Conservation (phyloP, 768 basidiomycete genomes). For the Termitomyces sp. region DNA sequence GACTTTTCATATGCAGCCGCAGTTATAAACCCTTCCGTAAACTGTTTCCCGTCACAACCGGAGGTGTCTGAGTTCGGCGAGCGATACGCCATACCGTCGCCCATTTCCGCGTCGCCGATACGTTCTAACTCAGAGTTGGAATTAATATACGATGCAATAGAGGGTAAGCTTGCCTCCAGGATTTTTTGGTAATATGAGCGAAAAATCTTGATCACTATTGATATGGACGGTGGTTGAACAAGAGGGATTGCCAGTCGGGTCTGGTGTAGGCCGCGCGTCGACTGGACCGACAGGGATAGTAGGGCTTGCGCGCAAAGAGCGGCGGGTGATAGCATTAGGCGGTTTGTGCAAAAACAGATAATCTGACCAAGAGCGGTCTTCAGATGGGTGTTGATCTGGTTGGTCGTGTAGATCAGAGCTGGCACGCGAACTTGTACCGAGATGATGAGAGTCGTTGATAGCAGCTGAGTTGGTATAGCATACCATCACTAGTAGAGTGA, state of each 20-base stretch:
- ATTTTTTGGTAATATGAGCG: slow-evolving; percentile 12
- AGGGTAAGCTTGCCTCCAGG: slow-evolving; percentile 5
- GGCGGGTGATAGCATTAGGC: neutral
- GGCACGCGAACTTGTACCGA: neutral
- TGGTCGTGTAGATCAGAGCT: neutral
- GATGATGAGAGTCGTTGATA: slow-evolving; percentile 2
- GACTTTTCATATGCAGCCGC: slow-evolving; percentile 13
- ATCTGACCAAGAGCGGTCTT: neutral
- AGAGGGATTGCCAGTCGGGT: slow-evolving; percentile 17
- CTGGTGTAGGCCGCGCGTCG: slow-evolving; percentile 14
- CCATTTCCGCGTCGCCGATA: slow-evolving; percentile 15
- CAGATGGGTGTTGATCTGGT: neutral
- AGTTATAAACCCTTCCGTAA: slow-evolving; percentile 14
- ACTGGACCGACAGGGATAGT: neutral
- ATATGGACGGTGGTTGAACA: slow-evolving; percentile 15
- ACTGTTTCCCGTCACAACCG: slow-evolving; percentile 3
- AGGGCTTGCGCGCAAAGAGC: neutral
- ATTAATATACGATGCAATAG: neutral
- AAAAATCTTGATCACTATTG: slow-evolving; percentile 11
- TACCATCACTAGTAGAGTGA: neutral
- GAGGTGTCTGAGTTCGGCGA: slow-evolving; percentile 5
- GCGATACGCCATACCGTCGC: slow-evolving; percentile 14
- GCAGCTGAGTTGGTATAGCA: slow-evolving; percentile 2
- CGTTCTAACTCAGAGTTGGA: slow-evolving; percentile 5
- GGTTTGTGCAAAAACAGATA: neutral